Evolutionary conservation across 768 basidiomycete species (phyloP).

Genomic region (Tulasnella calospora): DNA sequence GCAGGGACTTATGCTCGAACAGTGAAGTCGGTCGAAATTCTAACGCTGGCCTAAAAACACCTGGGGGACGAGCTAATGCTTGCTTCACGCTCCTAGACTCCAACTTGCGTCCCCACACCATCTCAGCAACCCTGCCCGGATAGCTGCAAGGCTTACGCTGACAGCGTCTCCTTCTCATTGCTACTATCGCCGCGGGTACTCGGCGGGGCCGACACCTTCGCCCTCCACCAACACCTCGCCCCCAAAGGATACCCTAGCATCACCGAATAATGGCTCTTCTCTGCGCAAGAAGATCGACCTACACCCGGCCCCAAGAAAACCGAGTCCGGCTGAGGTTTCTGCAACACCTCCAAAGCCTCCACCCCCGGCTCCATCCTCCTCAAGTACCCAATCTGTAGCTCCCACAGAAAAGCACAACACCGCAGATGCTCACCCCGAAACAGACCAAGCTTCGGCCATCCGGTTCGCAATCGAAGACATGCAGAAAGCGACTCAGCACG

Average conservation of each 20-base stretch:
- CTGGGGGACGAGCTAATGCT: not conserved
- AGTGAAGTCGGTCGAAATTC: slow-evolving; percentile 17
- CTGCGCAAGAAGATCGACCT: slow-evolving; percentile 13
- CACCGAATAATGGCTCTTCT: not conserved
- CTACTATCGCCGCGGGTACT: slow-evolving; percentile 10
- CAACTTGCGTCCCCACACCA: not conserved
- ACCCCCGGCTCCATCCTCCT: not conserved
- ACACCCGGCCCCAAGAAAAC: slow-evolving; percentile 18
- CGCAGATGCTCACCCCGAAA: not conserved
- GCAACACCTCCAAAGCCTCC: not conserved
- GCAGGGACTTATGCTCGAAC: not conserved
- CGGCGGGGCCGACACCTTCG: not conserved
- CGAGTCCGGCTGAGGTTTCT: not conserved
- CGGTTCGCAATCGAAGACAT: slow-evolving; percentile 52
- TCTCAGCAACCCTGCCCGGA: not conserved
- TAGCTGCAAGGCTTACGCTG: not conserved
- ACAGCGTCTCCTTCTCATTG: not conserved
- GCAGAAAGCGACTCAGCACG: slow-evolving; percentile 53
- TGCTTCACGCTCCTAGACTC: not conserved
- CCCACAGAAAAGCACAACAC: not conserved
- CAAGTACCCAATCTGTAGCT: not conserved
- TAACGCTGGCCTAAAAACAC: not conserved
- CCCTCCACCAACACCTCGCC: not conserved
- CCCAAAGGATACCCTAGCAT: slow-evolving; percentile 5
- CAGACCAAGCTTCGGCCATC: slow-evolving; percentile 35